A percentile compares a stretch with the other conserved stretches of the same genome.
Conservation (phyloP, 768 basidiomycete species). For the Chalciporus pseudorubinellus region DNA sequence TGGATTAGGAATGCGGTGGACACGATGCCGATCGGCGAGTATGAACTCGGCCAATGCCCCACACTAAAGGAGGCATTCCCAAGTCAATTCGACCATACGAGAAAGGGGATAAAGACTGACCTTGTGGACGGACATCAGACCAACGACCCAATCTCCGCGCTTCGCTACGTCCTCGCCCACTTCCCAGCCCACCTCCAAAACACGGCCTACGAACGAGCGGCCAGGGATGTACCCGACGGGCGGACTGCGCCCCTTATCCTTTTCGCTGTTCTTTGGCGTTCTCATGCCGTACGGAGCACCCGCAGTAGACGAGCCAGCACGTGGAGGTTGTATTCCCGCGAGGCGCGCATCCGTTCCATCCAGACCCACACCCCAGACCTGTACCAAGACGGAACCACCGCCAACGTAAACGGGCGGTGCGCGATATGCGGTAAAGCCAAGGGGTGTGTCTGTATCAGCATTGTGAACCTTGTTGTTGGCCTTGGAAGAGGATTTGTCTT, state of each 20-base stretch:
- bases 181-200: conserved; percentile 78
- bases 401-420: conserved; percentile 73
- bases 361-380: conserved; percentile 87
- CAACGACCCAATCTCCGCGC: conserved; percentile 87
- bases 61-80: conserved; percentile 44
- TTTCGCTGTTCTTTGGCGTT: conserved; percentile 20
- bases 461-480: conserved; percentile 13
- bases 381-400: conserved; percentile 69
- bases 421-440: conserved; percentile 71
- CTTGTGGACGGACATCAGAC: conserved; percentile 76
- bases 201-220: conserved; percentile 80
- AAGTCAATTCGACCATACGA: conserved; percentile 9
- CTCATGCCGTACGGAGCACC: conserved; percentile 23
- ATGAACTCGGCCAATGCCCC: conserved; percentile 91
- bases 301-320: conserved; percentile 10
- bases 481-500: conserved; percentile 17
- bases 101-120: conserved; percentile 40
- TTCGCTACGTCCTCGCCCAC: conserved; percentile 47
- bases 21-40: conserved; percentile 72
- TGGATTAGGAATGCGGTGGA: conserved; percentile 71
- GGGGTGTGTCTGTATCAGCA: conserved; percentile 29
- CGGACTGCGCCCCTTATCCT: conserved; percentile 25
- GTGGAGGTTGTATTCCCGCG: conserved; percentile 43
- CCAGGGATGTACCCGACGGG: conserved; percentile 79
- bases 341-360: conserved; percentile 72